Conservation (phyloP, 331 rosid genomes). For the Malus hybrid region DNA sequence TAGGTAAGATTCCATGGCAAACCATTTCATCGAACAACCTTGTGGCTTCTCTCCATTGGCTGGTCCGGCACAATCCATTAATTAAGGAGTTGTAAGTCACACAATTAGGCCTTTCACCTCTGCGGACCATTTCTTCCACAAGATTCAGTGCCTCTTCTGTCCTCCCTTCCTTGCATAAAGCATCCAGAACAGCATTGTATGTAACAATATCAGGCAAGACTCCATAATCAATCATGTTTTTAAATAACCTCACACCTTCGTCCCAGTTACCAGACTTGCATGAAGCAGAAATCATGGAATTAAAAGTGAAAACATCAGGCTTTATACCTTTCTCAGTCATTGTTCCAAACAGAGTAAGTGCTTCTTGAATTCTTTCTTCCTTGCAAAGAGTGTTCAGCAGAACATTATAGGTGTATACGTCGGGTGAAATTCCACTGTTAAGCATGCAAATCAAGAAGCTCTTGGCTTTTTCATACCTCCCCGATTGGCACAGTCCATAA, state of each 20-base stretch:
- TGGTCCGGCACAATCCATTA: too few species aligned
- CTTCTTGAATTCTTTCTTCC: not conserved
- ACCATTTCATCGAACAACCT: not conserved
- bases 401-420: too few species aligned
- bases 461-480: too few species aligned
- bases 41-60: too few species aligned
- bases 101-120: not conserved
- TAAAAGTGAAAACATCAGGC: not conserved
- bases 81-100: not conserved
- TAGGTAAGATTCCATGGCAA: too few species aligned
- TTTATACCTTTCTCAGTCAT: conserved; percentile 2
- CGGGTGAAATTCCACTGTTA: too few species aligned
- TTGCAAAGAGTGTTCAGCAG: not conserved
- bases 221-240: not conserved
- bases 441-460: not conserved
- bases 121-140: too few species aligned
- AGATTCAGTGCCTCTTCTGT: not conserved
- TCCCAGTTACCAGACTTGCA: not conserved
- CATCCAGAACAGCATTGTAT: not conserved
- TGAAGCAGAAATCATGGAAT: not conserved
- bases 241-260: not conserved
- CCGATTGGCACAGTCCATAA: too few species aligned
- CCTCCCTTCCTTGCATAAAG: not conserved
- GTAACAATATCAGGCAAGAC: not conserved
- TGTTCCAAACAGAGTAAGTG: not conserved